Evolutionary conservation across 208 protist species (phyloP), one percentile per base, ranked within the genome.

Genomic region (Balamuthia mandrillaris): DNA sequence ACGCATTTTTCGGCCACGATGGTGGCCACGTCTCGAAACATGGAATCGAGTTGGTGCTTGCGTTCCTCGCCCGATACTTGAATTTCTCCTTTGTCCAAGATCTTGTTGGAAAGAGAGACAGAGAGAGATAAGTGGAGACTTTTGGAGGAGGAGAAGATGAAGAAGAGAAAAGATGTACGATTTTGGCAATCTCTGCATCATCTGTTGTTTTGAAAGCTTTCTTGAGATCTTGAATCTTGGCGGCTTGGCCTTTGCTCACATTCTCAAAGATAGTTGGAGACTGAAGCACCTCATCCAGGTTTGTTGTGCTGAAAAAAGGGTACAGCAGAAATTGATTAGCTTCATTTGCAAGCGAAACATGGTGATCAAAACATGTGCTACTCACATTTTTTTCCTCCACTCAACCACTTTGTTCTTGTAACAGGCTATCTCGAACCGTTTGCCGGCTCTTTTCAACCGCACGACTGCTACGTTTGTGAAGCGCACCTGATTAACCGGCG

Each of bases 31-130:
- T 99, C 97, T 56, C 96, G 96, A 84, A 97, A 97, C 75, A 96
- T 94, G 51, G 94, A 92, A 31, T 98, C 96, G 33, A 96, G 90
- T 78, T 98, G 93, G 16, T 92, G 90, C 31, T 91, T 91, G n/a
- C 97, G 94, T 90, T 99, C 98, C 84, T 98, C 96, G 63, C 97
- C 95, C 9, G 96, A 96, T 7, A 99, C 96, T 87, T 99, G 98
- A 39, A 99, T 86, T 84, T 99, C 96, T 1, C 98, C 98, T 78
- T 98, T 97, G 9, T 94, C 87, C 5, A 99, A 91, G 87, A 99
- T 98, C 83, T 91, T 37, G 12, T 49, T 75, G 49, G 9, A 9
- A 52, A 70, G n/a, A 70, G 27, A 70, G 61, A 70, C 18, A 70
- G 61, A 82, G 14, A 72, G 49, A 21, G 47, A 72, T 21, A 82